Evolutionary conservation across 1,284 basidiomycete species (phyloP), one percentile per base, ranked within the genome.

Genomic region (Psilocybe mexicana): DNA sequence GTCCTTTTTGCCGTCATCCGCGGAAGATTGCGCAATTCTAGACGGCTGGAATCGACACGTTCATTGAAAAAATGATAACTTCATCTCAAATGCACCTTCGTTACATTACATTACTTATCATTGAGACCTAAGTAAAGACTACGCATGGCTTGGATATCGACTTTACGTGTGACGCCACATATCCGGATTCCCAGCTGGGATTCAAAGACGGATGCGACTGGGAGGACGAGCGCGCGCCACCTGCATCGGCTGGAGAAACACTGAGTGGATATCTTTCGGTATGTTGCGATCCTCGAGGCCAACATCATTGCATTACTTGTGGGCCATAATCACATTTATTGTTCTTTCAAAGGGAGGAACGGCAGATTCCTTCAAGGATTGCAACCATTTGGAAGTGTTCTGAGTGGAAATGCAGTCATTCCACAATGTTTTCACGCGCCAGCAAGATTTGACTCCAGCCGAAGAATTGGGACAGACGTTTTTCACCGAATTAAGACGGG

Each of bases 161-260:
- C 65, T 64, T 75, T 72, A 70, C 71, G 71, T 74, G 64, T 64
- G 59, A 71, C 73, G 74, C 74, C 75, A 73, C 73, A 72, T 67
- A 70, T 73, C 71, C 72, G 73, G 71, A 65, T 62, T 66, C 62
- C 65, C 64, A 33, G 52, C 43, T 64, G 43, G 66, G 70, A 67
- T 70, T 69, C 55, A 49, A 51, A 51, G 56, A 56, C 61, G 56
- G 46, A 48, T 48, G 46, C 46, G 46, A 26, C 26, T 6, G 42
- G 14, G 45, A 56, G 65, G 64, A 64, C 61, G 66, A 33, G 30
- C 65, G 59, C 58, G 67, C 70, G 69, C 71, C 69, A 70, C 66
- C 68, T 67, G 67, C 58, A 62, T 61, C 44, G 47, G 61, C 42
- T 43, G 18, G 25, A 11, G 14, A 43, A 43, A 28, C 35, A 6